Base-by-base conservation (phyloP, 2,329 filamentous ascomycete species). In the Massarina eburnea region DNA sequence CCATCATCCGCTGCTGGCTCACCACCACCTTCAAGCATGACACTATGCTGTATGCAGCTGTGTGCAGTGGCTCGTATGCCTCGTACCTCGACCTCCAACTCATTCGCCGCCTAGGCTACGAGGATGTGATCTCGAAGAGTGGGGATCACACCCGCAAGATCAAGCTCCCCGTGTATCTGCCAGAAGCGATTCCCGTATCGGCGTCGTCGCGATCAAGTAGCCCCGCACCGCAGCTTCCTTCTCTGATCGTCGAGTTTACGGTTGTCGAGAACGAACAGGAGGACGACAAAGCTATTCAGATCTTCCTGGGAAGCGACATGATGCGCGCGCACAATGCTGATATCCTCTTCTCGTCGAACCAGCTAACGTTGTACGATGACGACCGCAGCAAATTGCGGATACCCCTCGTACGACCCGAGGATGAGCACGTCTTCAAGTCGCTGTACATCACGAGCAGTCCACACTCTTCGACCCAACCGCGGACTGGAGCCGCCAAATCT, bases 1-100 rank as follows among this genome's bases (percentile, higher is more conserved):
- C 91, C 22, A 96, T 99, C 55, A 89, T 97, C 46, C 86, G 94
- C 50, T 99, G 94, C 74, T 97, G 94, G 91, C 78, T 97, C 58
- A 92, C 89, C 20, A 87, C 85, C 27, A 86, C 89, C 61, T 97
- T 95, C 72, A 92, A 91, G 12, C 92, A 96, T 65, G 85, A 88
- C 54, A 87, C 90, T 8, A 80, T 97, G 14, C 77, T 96, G 4
- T 97, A 97, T 66, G 94, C 91, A 27, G 91, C 91, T 26, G 79
- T 97, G 2, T 97, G 94, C 70, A 92, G 89, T 2, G 94, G 92
- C 1, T 95, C 94, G 4, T 91, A 91, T 68, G 86, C 84, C 58
- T 97, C 94, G 1, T 84, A 83, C n/a, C 74, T 99, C 36, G 87
- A 94, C 45, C 79, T 82, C 57, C 81, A 83, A 5, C 78, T 96